Base-by-base conservation (phyloP, 208 protist species). In the Novymonas esmeraldas region DNA sequence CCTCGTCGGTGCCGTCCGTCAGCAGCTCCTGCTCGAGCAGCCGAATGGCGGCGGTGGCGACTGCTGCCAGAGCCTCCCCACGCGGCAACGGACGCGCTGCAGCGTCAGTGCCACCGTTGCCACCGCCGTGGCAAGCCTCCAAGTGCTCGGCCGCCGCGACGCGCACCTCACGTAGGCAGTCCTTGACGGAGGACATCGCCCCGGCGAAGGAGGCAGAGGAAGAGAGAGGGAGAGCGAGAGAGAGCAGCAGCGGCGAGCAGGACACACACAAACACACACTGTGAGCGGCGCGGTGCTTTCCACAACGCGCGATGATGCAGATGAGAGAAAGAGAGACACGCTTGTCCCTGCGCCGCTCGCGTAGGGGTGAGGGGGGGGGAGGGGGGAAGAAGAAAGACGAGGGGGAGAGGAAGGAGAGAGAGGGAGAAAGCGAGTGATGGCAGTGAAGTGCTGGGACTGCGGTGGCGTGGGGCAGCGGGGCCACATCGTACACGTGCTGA, bases 31-130 rank as follows among this genome's bases (percentile, higher is more conserved):
- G 55, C 72, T 84, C 78, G 22, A 88, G 56, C n/a, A 76, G 50
- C 33, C 80, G 74, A 22, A 89, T 73, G 11, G 83, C 70, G 20
- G 74, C 68, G 29, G 78, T 42, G 29, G 81, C 75, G 24, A 92
- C 39, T 5, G 81, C 54, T 11, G 82, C 48, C 26, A 87, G 54
- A 31, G 78, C 81, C 26, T 88, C 55, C 29, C 68, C 55, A 7
- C 69, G 69, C 29, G 50, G 45, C 34, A n/a, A n/a, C n/a, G n/a
- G n/a, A 62, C 31, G 34, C 34, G 63, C 48, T 61, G 48, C 10
- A 48, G 63, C 29, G 42, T 51, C 5, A n/a, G n/a, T n/a, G n/a
- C 61, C 0, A 6, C 54, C 64, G 5, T 41, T 50, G 14, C 52
- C 51, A 24, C 68, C 64, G 50, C 64, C 38, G 38, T 69, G 42